phyloP scores from a whole-genome alignment of 345 rosid species.

The Durio zibethinus region DNA sequence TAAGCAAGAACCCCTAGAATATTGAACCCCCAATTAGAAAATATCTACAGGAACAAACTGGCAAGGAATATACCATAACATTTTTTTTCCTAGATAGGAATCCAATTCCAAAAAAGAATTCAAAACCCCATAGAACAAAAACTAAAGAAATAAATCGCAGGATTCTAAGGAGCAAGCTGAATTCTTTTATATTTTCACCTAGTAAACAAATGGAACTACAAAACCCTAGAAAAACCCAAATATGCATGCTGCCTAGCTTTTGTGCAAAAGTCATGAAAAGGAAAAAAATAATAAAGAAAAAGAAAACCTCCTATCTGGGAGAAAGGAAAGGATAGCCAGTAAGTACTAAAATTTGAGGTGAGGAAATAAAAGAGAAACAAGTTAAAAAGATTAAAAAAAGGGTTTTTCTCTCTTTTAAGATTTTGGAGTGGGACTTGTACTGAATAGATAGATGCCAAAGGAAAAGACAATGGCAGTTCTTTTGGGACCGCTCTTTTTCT shows the following conservation, averaged over 20 bases:
- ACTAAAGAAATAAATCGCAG: not conserved
- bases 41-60: not conserved
- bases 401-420: too few species aligned
- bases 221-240: conserved; percentile 27
- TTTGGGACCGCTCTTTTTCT: too few species aligned
- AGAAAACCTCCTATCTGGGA: too few species aligned
- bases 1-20: conserved; percentile 16
- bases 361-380: not conserved
- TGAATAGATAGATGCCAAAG: too few species aligned
- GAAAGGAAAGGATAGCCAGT: too few species aligned
- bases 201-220: too few species aligned
- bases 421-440: too few species aligned
- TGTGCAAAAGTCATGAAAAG: not conserved
- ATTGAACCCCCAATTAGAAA: not conserved
- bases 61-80: not conserved
- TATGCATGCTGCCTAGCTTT: not conserved
- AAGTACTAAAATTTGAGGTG: too few species aligned
- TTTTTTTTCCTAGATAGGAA: not conserved
- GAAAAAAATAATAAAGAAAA: too few species aligned
- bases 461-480: too few species aligned
- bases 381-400: not conserved
- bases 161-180: too few species aligned
- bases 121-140: not conserved
- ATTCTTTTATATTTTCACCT: too few species aligned
- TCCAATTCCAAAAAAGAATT: not conserved